Conservation (phyloP, 352 stramenopile genomes). For the Phytophthora fragariaefolia region DNA sequence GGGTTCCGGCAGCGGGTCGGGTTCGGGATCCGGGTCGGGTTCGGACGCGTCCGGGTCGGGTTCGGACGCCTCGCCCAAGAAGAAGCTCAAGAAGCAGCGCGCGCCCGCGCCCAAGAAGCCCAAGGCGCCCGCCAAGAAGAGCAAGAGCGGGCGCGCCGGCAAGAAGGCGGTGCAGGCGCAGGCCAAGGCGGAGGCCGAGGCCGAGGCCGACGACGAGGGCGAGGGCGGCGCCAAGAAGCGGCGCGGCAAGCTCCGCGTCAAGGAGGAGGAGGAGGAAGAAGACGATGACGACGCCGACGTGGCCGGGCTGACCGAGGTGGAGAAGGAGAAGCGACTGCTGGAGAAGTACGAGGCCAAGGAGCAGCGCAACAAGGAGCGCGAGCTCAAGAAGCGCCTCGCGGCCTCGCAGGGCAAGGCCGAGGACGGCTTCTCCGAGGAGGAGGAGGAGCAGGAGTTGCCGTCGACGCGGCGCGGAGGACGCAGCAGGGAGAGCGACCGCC, state of each 20-base stretch:
- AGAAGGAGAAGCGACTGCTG: conserved; percentile 88
- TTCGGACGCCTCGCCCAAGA: conserved; percentile 39
- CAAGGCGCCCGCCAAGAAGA: conserved; percentile 45
- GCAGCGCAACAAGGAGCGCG: conserved; percentile 82
- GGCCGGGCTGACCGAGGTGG: conserved; percentile 79
- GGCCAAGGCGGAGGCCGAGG: conserved; percentile 54
- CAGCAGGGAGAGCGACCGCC: conserved; percentile 69
- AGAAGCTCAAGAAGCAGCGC: conserved; percentile 59
- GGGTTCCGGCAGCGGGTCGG: conserved; percentile 44
- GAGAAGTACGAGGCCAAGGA: conserved; percentile 89
- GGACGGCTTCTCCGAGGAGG: conserved; percentile 42
- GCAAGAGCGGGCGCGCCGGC: conserved; percentile 11
- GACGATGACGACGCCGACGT: conserved; percentile 69
- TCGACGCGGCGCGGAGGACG: conserved; percentile 62
- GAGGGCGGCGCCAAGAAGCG: conserved; percentile 32
- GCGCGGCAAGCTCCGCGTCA: conserved; percentile 44
- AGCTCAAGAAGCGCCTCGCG: conserved; percentile 82
- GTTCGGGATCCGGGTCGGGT: conserved; percentile 39
- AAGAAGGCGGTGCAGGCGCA: conserved; percentile 48
- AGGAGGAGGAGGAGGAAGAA: conserved; percentile 54
- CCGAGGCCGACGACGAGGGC: conserved; percentile 67
- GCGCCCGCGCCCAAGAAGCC: conserved; percentile 46
- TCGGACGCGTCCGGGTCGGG: conserved; percentile 35
- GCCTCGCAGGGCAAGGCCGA: conserved; percentile 57
- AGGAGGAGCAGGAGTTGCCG: conserved; percentile 51